phyloP scores from a whole-genome alignment of 768 basidiomycete species.

The Lactifluus volemus region DNA sequence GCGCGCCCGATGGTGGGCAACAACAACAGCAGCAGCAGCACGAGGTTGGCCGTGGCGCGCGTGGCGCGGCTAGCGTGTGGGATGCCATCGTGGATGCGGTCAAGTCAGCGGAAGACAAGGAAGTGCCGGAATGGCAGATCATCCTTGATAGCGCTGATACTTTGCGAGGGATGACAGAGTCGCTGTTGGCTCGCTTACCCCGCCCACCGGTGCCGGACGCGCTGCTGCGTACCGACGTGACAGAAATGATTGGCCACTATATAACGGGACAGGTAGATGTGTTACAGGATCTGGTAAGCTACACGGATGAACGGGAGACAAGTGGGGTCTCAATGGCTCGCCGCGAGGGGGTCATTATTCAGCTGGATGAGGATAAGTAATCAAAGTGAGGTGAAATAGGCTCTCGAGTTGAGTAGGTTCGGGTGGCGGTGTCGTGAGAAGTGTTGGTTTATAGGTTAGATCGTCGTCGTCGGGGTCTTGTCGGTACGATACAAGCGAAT shows the following conservation, averaged over 20 bases:
- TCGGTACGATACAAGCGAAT: too few species aligned
- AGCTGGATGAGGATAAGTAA: slow-evolving; percentile 33
- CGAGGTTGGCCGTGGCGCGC: slow-evolving; percentile 52
- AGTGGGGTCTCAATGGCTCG: slow-evolving; percentile 41
- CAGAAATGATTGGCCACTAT: slow-evolving; percentile 59
- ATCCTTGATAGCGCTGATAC: slow-evolving; percentile 59
- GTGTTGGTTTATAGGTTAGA: not conserved
- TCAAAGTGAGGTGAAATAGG: not conserved
- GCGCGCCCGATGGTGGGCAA: slow-evolving; percentile 25
- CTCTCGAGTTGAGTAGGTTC: too few species aligned
- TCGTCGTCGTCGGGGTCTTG: too few species aligned
- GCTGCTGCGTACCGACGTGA: slow-evolving; percentile 46
- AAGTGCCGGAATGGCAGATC: slow-evolving; percentile 36
- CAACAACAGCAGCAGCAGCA: slow-evolving; percentile 30
- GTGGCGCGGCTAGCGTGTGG: slow-evolving; percentile 54
- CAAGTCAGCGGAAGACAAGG: slow-evolving; percentile 23
- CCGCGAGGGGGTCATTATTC: slow-evolving; percentile 44
- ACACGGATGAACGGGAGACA: slow-evolving; percentile 38
- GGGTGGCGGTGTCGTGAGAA: not conserved
- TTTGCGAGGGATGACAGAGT: slow-evolving; percentile 58
- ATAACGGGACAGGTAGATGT: slow-evolving; percentile 32
- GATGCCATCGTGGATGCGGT: slow-evolving; percentile 36
- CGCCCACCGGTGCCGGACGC: slow-evolving; percentile 3
- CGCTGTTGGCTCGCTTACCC: slow-evolving; percentile 44
- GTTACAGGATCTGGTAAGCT: slow-evolving; percentile 38